phyloP scores from a whole-genome alignment of 2,329 filamentous ascomycete species.

The Aureobasidium subglaciale region DNA sequence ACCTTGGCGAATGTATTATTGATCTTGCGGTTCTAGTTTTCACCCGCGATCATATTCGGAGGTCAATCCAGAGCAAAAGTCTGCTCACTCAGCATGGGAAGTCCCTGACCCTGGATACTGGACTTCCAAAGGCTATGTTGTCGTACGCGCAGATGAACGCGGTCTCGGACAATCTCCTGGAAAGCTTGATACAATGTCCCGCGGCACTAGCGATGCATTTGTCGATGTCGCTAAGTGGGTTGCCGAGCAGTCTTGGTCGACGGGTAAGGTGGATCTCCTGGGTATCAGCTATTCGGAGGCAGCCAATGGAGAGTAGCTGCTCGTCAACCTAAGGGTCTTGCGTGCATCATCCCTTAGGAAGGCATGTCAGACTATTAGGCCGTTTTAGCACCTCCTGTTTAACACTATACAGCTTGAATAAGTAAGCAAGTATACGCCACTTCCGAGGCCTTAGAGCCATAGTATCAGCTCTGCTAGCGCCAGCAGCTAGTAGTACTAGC shows the following conservation, averaged over 20 bases:
- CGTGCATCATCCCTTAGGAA: conserved; percentile 49
- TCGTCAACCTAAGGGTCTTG: conserved; percentile 43
- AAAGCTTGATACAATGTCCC: conserved; percentile 47
- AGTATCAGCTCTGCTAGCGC: too few species aligned
- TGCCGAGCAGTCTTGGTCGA: conserved; percentile 19
- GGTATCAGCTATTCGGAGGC: conserved; percentile 46
- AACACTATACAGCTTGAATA: too few species aligned
- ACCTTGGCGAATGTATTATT: too few species aligned
- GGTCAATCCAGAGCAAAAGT: conserved; percentile 32
- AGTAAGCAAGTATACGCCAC: too few species aligned
- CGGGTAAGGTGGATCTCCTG: conserved; percentile 37
- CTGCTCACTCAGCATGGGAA: conserved; percentile 40
- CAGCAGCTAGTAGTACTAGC: too few species aligned
- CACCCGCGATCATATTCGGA: conserved; percentile 42
- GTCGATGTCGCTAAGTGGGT: conserved; percentile 21
- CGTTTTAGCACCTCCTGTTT: too few species aligned
- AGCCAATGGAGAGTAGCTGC: conserved; percentile 51
- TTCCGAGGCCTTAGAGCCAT: too few species aligned
- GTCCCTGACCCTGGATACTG: conserved; percentile 37
- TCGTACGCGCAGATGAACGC: conserved; percentile 43
- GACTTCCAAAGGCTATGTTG: conserved; percentile 20
- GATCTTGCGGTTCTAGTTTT: conserved; percentile 49
- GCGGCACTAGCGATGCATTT: conserved; percentile 35
- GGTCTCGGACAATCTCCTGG: conserved; percentile 48
- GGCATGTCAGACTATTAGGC: conserved; percentile 52